phyloP scores from a whole-genome alignment of 2,329 filamentous ascomycete genomes.

The Pseudocercospora vitis region DNA sequence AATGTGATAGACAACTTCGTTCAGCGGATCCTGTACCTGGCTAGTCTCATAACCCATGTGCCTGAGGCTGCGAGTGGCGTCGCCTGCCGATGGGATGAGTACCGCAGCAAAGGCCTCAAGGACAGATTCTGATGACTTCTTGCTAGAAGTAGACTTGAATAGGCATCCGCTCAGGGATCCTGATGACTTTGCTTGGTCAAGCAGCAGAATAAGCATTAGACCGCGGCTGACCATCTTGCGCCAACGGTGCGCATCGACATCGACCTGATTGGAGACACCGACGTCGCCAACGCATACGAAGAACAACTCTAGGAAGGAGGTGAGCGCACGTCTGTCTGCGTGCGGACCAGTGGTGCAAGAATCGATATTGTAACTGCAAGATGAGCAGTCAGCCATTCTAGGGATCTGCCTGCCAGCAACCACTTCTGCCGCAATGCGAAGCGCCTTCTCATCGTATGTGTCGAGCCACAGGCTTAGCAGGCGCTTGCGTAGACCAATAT shows the following conservation, averaged over 20 bases:
- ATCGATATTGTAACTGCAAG: not conserved
- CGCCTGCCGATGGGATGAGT: constrained; percentile 59
- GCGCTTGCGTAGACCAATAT: constrained; percentile 58
- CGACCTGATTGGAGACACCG: constrained; percentile 34
- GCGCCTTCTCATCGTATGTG: constrained; percentile 54
- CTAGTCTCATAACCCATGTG: constrained; percentile 59
- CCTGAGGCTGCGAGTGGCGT: constrained; percentile 55
- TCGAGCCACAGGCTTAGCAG: constrained; percentile 60
- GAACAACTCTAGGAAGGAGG: constrained; percentile 56
- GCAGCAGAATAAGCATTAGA: constrained; percentile 59
- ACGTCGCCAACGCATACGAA: constrained; percentile 61
- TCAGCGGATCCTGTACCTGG: constrained; percentile 57
- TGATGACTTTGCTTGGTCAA: constrained; percentile 55
- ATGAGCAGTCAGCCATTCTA: not conserved
- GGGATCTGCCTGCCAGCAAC: constrained; percentile 53
- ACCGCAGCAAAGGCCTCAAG: constrained; percentile 54
- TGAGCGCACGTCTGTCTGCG: constrained; percentile 26
- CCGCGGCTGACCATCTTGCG: constrained; percentile 58
- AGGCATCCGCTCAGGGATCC: constrained; percentile 46
- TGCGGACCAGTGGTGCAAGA: constrained; percentile 29
- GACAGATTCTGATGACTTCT: constrained; percentile 58
- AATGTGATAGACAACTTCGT: constrained; percentile 60
- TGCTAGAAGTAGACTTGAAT: constrained; percentile 52
- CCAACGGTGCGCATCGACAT: constrained; percentile 40
- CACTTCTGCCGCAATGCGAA: constrained; percentile 58